These are phyloP conservation scores for Solanum appendiculatum DNA, from an alignment of 257 asterid genomes.

Conservation along the genomic window DNA sequence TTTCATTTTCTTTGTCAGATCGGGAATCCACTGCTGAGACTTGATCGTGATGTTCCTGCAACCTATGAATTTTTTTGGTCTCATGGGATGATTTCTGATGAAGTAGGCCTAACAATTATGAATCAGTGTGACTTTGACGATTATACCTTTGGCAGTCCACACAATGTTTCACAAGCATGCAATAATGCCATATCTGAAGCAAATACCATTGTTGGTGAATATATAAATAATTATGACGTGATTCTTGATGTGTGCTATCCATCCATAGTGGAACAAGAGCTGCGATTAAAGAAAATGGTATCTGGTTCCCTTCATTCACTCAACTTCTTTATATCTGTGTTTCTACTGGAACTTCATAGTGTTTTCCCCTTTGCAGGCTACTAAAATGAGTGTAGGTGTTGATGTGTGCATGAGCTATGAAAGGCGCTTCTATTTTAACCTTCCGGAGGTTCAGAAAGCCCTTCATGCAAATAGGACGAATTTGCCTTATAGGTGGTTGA, in stretches of 20 bases:
- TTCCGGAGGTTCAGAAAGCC: conserved; percentile 91
- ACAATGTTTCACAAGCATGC: conserved; percentile 61
- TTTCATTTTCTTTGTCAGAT: conserved; percentile 37
- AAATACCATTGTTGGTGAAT: conserved; percentile 55
- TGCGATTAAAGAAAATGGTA: conserved; percentile 72
- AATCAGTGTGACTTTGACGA: conserved; percentile 83
- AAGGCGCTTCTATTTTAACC: conserved; percentile 76
- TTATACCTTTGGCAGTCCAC: conserved; percentile 61
- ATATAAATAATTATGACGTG: conserved; percentile 73
- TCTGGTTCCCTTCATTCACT: neutral
- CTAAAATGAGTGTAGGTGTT: conserved; percentile 71
- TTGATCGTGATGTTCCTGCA: conserved; percentile 83
- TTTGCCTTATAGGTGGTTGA: conserved; percentile 67
- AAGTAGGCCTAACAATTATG: conserved; percentile 60
- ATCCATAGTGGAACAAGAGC: conserved; percentile 83
- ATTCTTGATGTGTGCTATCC: conserved; percentile 96
- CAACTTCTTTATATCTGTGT: neutral
- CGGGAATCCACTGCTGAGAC: conserved; percentile 91
- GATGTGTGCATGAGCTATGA: conserved; percentile 90
- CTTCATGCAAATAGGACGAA: conserved; percentile 90
- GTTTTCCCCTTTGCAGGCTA: conserved; percentile 43
- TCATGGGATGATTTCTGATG: conserved; percentile 98
- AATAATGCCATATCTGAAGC: conserved; percentile 55
- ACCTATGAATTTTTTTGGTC: conserved; percentile 86
- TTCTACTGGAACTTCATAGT: neutral